phyloP scores from a whole-genome alignment of 371 early-diverging fungal genomes.

The Mucor racemosus region DNA sequence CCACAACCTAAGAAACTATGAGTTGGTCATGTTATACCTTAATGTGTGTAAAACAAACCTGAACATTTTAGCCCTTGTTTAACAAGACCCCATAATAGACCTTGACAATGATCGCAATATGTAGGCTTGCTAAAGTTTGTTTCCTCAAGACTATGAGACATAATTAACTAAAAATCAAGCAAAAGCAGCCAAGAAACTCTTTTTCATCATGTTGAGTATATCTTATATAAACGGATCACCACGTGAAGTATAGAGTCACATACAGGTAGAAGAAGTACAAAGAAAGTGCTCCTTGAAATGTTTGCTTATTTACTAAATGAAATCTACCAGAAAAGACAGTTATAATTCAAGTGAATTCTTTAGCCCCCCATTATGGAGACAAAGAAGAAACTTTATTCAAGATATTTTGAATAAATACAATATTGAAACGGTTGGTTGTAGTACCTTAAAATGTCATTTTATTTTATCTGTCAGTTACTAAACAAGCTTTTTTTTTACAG shows the following conservation, averaged over 20 bases:
- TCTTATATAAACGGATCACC: background rate
- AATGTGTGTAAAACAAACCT: conserved; percentile 5
- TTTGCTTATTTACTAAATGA: background rate
- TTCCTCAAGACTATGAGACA: conserved; percentile 27
- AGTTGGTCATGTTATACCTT: background rate
- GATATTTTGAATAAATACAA: conserved; percentile 6
- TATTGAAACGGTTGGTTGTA: conserved; percentile 11
- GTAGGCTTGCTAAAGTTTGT: conserved; percentile 23
- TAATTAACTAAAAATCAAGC: background rate
- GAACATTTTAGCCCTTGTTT: conserved; percentile 29
- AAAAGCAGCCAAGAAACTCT: conserved; percentile 8
- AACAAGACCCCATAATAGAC: conserved; percentile 32
- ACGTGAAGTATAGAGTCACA: conserved; percentile 19
- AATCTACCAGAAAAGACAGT: background rate
- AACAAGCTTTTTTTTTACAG: conserved; percentile 25
- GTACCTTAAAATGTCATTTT: background rate
- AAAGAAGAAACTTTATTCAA: conserved; percentile 18
- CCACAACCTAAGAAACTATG: conserved; percentile 19
- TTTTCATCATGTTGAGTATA: background rate
- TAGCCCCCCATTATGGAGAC: conserved; percentile 25
- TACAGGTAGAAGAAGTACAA: no score
- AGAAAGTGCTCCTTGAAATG: no score
- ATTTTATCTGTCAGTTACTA: background rate
- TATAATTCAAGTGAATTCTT: conserved; percentile 3
- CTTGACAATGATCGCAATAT: conserved; percentile 33